Evolutionary conservation across 768 basidiomycete genomes (phyloP).

Genomic region (Exsudoporus frostii): DNA sequence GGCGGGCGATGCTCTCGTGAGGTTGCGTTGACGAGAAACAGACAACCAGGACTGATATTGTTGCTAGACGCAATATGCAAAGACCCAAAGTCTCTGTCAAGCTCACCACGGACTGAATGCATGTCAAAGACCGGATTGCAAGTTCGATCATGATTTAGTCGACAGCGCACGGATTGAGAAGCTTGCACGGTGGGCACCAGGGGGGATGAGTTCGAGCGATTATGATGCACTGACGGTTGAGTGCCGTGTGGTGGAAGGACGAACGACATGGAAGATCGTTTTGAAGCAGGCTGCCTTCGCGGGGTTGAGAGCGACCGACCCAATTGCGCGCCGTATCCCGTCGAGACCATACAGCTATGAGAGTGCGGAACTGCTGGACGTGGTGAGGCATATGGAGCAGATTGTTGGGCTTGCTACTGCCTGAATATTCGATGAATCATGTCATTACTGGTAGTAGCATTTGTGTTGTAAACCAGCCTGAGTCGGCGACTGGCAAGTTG

Average conservation of each 20-base stretch:
- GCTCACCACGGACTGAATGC: constrained; percentile 7
- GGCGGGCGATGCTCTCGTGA: constrained; percentile 10
- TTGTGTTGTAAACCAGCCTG: not conserved
- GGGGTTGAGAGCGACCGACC: constrained; percentile 9
- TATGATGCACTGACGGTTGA: constrained; percentile 18
- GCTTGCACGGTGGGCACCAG: constrained; percentile 10
- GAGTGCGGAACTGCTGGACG: constrained; percentile 10
- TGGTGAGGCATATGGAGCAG: constrained; percentile 14
- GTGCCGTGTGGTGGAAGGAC: constrained; percentile 10
- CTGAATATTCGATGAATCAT: not conserved
- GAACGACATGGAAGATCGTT: constrained; percentile 12
- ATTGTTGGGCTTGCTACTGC: constrained; percentile 2
- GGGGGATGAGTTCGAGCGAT: not conserved
- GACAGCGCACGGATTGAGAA: constrained; percentile 12
- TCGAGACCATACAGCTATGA: constrained; percentile 16
- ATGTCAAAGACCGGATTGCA: constrained; percentile 9
- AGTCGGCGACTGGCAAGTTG: no score
- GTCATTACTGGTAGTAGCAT: no score
- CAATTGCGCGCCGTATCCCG: constrained; percentile 5
- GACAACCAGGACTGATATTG: not conserved
- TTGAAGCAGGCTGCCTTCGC: constrained; percentile 12
- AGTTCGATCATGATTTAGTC: constrained; percentile 17
- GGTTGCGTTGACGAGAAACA: not conserved
- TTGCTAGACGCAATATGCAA: constrained; percentile 8
- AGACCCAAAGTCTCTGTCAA: constrained; percentile 17